Evolutionary conservation across 2,329 filamentous ascomycete genomes (phyloP), one percentile per base, ranked within the genome.

Genomic region (Sphaerulina populicola): DNA sequence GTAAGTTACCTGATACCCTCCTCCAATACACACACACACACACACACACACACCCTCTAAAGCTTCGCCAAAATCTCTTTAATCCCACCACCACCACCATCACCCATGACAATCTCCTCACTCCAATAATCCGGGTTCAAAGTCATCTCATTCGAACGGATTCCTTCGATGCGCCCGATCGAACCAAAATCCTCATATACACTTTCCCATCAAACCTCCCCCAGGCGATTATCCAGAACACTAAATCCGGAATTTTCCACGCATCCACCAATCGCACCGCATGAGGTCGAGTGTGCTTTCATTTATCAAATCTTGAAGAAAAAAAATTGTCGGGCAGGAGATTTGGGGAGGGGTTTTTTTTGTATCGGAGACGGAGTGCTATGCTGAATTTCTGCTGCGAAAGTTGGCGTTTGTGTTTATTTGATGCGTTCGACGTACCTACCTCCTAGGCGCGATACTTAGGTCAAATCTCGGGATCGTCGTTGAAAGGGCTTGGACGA

Each of bases 161-260:
- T 78, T 78, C 56, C 72, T 60, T 41, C 71, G 64, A 66, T 78
- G 75, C 3, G 75, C 76, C 47, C 72, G 67, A 49, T 77, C 68
- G 53, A 71, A 78, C 38, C n/a, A n/a, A 78, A 59, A 49, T 77
- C 73, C 58, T 78, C 76, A 56, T 78, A 78, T 78, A 78, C 6
- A 77, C 75, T 45, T 69, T 72, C 1, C 76, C 76, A 60, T 78
- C 75, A 50, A 69, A 73, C 39, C 74, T 64, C 0, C 76, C 76
- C n/a, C n/a, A n/a, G n/a, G n/a, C n/a, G n/a, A n/a, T n/a, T n/a
- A n/a, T n/a, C n/a, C n/a, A n/a, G n/a, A n/a, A n/a, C n/a, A n/a
- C n/a, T n/a, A n/a, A n/a, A 59, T 78, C 76, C 1, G 76, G 76
- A 33, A 78, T 70, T 46, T 68, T 70, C 75, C 75, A 79, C 1